Evolutionary conservation across 768 basidiomycete species (phyloP), one percentile per base, ranked within the genome.

Genomic region (Podaxis pistillaris): DNA sequence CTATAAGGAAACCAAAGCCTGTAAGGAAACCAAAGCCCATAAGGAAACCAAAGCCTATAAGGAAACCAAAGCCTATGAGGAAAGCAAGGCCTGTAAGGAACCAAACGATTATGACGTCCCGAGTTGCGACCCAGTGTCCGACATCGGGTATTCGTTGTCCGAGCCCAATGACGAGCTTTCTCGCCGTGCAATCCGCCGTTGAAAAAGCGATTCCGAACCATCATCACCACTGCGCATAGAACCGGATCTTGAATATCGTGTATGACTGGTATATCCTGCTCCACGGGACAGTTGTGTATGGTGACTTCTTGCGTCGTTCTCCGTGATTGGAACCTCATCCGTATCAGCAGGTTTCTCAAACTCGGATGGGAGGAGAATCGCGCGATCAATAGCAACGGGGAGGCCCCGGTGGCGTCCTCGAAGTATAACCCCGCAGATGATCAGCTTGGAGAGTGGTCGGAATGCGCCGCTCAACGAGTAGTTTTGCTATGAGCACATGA

Each of bases 401-500:
- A 94, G 77, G 40, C 93, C 93, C 52, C 95, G 88, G 73, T 98
- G 95, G 12, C 94, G 85, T 7, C 95, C 94, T 62, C 97, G 90
- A 64, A 99, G 82, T 93, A 98, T 98, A 67, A 98, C 94, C 9
- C 84, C 73, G 69, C 87, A 88, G 28, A 98, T 67, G 61, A 98
- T 86, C 38, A 98, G 81, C 73, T 98, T 98, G 0, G 94, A 95
- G 4, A 97, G 74, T 0, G 89, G 84, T 13, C 81, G 78, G 63
- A 96, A 86, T 9, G 88, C 85, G 1, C 94, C 96, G 4, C 86
- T 85, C 58, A 98, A 83, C 0, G 92, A 93, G 68, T 86, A 93
- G 70, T 91, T 90, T 71, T 84, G 80, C 94, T 97, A 65, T 2
- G 38, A 56, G 47, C 19, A 12, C n/a, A 36, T 44, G 40, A 55